phyloP scores from a whole-genome alignment of 108 stramenopile genomes.

The Pseudonitzschia pungens region DNA sequence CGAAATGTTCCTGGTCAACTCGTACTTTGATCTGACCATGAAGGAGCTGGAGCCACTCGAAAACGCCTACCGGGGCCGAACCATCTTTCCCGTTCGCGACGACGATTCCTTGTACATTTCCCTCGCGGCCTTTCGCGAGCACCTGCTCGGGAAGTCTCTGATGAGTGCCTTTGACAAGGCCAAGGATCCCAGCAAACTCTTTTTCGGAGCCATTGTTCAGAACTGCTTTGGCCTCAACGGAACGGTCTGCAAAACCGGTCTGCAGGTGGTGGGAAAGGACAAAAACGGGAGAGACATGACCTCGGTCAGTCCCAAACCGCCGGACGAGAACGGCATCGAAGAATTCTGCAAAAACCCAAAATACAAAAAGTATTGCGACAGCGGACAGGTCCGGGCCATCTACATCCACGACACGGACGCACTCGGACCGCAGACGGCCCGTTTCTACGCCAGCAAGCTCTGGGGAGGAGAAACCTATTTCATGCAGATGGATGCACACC shows the following conservation, averaged over 20 bases:
- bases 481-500: conserved; percentile 85
- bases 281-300: conserved; percentile 34
- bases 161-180: conserved; percentile 75
- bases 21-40: conserved; percentile 9
- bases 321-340: conserved; percentile 69
- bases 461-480: conserved; percentile 87
- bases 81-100: conserved; percentile 6
- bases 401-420: conserved; percentile 84
- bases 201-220: conserved; percentile 85
- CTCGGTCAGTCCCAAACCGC: conserved; percentile 46
- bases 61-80: conserved; percentile 5
- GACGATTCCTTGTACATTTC: conserved; percentile 68
- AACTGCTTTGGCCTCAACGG: conserved; percentile 74
- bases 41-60: conserved; percentile 18
- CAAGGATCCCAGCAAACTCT: conserved; percentile 68
- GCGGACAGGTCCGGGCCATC: conserved; percentile 70
- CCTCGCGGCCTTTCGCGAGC: conserved; percentile 86
- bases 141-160: conserved; percentile 74
- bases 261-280: conserved; percentile 60
- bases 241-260: neutral
- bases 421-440: conserved; percentile 83
- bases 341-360: conserved; percentile 50
- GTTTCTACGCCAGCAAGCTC: conserved; percentile 84
- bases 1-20: neutral
- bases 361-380: conserved; percentile 49